A percentile compares a stretch with the other conserved stretches of the same genome.
Conservation (phyloP, 106 monocot genomes). For the Alisma plantagoaquatica region DNA sequence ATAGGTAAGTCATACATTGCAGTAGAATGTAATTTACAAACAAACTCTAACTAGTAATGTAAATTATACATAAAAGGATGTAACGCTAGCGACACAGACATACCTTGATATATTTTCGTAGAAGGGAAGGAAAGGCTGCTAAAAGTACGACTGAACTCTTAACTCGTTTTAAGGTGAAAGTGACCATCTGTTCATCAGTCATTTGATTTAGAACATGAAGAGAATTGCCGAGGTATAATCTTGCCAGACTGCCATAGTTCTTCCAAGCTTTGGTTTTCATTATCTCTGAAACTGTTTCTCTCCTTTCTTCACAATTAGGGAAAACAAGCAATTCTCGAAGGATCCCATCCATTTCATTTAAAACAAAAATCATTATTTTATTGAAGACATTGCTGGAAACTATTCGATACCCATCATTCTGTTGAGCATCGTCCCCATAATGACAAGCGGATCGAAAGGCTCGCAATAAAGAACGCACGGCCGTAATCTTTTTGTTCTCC, state of each 20-base stretch:
- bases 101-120: conserved; percentile 95
- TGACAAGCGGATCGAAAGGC: conserved; percentile 83
- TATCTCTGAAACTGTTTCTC: conserved; percentile 59
- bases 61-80: background rate
- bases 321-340: conserved; percentile 56
- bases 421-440: conserved; percentile 62
- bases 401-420: conserved; percentile 30
- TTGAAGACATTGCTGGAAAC: conserved; percentile 82
- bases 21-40: too few species aligned
- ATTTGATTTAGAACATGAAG: conserved; percentile 90
- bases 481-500: conserved; percentile 35
- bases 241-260: conserved; percentile 62
- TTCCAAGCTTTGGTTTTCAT: conserved; percentile 51
- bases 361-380: conserved; percentile 83
- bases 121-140: conserved; percentile 68
- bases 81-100: background rate
- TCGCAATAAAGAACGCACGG: conserved; percentile 51
- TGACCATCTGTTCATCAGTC: conserved; percentile 95
- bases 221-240: conserved; percentile 75
- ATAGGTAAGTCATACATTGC: too few species aligned
- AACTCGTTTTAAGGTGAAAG: conserved; percentile 84
- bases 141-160: conserved; percentile 84
- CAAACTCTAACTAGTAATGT: background rate
- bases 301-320: conserved; percentile 73
- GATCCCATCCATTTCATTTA: conserved; percentile 90